phyloP scores from a whole-genome alignment of 805 yeast genomes.

The Hanseniaspora occidentalis region DNA sequence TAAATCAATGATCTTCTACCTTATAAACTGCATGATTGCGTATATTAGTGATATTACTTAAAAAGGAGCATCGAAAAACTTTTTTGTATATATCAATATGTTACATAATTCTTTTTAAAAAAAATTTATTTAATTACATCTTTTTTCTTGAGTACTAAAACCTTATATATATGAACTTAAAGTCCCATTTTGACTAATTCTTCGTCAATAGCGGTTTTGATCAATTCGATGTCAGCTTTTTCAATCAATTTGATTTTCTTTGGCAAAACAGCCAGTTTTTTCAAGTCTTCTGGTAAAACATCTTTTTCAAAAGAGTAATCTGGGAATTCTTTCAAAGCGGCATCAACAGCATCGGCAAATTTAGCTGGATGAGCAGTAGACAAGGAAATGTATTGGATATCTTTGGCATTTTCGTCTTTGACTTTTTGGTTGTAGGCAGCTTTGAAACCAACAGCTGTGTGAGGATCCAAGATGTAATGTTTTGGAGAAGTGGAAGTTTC shows the following conservation, averaged over 20 bases:
- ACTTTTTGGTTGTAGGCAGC: conserved; percentile 55
- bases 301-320: conserved; percentile 79
- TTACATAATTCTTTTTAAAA: not conserved
- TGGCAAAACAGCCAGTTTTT: conserved; percentile 53
- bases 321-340: conserved; percentile 50
- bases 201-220: conserved; percentile 64
- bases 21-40: not conserved
- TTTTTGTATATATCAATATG: not conserved
- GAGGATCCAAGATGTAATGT: conserved; percentile 87
- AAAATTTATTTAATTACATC: not conserved
- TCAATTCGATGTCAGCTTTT: conserved; percentile 57
- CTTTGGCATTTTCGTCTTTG: conserved; percentile 29
- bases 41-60: not conserved
- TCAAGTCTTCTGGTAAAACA: conserved; percentile 83
- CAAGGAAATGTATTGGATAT: conserved; percentile 51
- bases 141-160: not conserved
- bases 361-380: conserved; percentile 99
- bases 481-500: conserved; percentile 36
- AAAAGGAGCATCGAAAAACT: not conserved
- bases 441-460: conserved; percentile 87
- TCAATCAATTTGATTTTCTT: conserved; percentile 65
- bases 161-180: conserved; percentile 11
- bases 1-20: not conserved
- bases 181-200: conserved; percentile 44
- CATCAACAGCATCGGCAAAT: conserved; percentile 89